These are phyloP conservation scores for Phragmites australis DNA, from an alignment of 176 grass and related monocot genomes.

Conservation along the genomic window DNA sequence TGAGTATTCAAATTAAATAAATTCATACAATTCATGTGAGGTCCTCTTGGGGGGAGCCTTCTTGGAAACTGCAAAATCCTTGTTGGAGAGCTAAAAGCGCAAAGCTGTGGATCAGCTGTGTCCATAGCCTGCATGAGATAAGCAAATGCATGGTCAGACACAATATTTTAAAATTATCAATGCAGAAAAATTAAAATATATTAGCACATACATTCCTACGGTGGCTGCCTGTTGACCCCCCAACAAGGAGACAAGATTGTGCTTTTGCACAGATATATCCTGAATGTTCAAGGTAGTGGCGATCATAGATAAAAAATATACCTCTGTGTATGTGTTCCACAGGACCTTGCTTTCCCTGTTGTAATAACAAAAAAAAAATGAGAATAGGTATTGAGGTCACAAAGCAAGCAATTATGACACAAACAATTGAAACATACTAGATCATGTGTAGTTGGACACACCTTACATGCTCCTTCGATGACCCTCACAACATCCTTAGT, in stretches of 20 bases:
- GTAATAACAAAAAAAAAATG: background rate
- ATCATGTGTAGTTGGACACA: conserved; percentile 29
- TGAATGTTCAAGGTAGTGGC: conserved; percentile 78
- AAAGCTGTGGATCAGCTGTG: conserved; percentile 43
- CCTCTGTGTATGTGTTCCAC: conserved; percentile 83
- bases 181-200: background rate
- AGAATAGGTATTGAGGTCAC: conserved; percentile 1
- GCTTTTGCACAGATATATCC: conserved; percentile 88
- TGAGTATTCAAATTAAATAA: conserved; percentile 1
- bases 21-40: conserved; percentile 52
- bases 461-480: conserved; percentile 70
- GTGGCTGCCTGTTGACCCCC: conserved; percentile 43
- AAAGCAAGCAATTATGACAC: background rate
- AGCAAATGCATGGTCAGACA: conserved; percentile 5
- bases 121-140: conserved; percentile 43
- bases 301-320: conserved; percentile 86
- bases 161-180: background rate
- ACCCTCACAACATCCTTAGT: conserved; percentile 82
- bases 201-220: conserved; percentile 36
- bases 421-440: background rate
- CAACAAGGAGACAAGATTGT: conserved; percentile 76
- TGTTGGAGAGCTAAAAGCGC: conserved; percentile 52
- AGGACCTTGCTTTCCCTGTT: conserved; percentile 83
- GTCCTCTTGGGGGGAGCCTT: conserved; percentile 60
- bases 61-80: conserved; percentile 54